Base-by-base conservation (phyloP, 1,139 yeast genomes). In the Yamadazyma dendronema region DNA sequence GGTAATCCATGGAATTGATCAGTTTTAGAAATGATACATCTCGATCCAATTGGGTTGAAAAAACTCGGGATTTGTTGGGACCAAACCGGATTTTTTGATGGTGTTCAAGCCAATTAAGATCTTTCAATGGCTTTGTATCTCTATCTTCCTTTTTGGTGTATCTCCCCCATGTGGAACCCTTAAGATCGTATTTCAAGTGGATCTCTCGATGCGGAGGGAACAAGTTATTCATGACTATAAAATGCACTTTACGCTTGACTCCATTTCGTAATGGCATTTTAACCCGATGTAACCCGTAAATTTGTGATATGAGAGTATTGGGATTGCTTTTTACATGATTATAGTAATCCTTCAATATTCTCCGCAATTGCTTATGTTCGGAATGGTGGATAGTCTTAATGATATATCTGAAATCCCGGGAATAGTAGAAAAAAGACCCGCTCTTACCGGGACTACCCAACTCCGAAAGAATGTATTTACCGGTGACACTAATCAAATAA, bases 371-470 rank as follows among this genome's bases (percentile, higher is more conserved):
- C 46, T 79, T 79, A 63, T 92, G 97, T 56, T 94, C 99, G 1
- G 95, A 69, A 53, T 87, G 95, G 57, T 88, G 97, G 42, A 94
- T 88, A 0, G 99, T 94, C 59, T 94, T 94, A 62, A 94, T 94
- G 53, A 94, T 92, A 60, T 86, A 94, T 45, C 94, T 75, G 62
- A 84, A 90, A 63, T 94, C 98, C 46, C 96, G 73, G 10, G 97
- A 88, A 59, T 85, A 94, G 63, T 92, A 94, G 56, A 94, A 94
- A 55, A 92, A 90, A 0, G 97, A 88, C 0, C 98, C 98, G 52
- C 95, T 84, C 60, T 94, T 94, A 3, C 99, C 99, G 0, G 97
- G 97, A 2, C 97, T 88, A 15, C 94, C 96, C 47, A 90, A 69
- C 61, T 92, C 97, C 23, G 95, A 84, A 33, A 94, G 74, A 47